Evolutionary conservation across 768 basidiomycete species (phyloP).

Genomic region (Hericium coralloides): DNA sequence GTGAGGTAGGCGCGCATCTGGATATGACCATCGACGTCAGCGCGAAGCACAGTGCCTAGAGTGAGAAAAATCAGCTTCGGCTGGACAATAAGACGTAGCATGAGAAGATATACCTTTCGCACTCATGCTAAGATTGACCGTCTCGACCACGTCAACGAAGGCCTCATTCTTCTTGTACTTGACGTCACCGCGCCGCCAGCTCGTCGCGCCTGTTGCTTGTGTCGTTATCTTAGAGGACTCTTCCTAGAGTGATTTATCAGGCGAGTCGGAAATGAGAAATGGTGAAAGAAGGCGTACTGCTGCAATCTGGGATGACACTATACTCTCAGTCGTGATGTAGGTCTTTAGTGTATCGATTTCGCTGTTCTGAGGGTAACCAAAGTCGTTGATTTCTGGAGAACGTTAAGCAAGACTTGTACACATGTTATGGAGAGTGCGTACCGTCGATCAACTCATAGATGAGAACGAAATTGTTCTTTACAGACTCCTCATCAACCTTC

Average conservation of each 20-base stretch:
- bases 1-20: slow-evolving; percentile 96
- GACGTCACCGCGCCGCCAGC: slow-evolving; percentile 92
- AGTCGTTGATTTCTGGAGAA: slow-evolving; percentile 87
- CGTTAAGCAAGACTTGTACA: background rate
- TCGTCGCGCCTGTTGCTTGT: slow-evolving; percentile 94
- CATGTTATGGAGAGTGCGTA: slow-evolving; percentile 25
- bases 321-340: slow-evolving; percentile 96
- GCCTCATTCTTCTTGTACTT: slow-evolving; percentile 99
- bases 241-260: slow-evolving; percentile 47
- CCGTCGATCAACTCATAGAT: slow-evolving; percentile 98
- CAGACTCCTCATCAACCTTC: slow-evolving; percentile 94
- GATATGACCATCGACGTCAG: slow-evolving; percentile 96
- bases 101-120: slow-evolving; percentile 62
- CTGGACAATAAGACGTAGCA: background rate
- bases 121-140: slow-evolving; percentile 93
- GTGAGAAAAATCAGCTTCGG: background rate
- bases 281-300: slow-evolving; percentile 41
- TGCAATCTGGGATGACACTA: slow-evolving; percentile 78
- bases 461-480: slow-evolving; percentile 98
- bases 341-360: slow-evolving; percentile 96
- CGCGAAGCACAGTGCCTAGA: slow-evolving; percentile 79
- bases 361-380: slow-evolving; percentile 98
- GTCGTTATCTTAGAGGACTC: slow-evolving; percentile 95
- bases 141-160: slow-evolving; percentile 99
- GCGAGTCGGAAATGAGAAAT: background rate